Evolutionary conservation across 805 yeast genomes (phyloP), one percentile per base, ranked within the genome.

Genomic region (Starmerella sirachaensis): DNA sequence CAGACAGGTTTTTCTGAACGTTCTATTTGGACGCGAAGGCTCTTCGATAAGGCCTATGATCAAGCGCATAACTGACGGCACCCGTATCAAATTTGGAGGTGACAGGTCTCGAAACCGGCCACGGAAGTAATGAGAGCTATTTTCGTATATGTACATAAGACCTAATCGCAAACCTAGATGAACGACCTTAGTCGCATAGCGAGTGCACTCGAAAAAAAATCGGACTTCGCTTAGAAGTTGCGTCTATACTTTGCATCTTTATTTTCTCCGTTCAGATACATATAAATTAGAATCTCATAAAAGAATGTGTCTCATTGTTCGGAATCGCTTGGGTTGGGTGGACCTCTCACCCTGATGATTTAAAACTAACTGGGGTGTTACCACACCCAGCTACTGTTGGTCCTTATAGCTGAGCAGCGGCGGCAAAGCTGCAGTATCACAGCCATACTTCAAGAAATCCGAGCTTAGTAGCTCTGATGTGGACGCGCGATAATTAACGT

Each of bases 1-100:
- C 29, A 73, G 96, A 59, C 76, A 74, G 44, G 94, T 94, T 1
- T 86, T 91, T 49, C 62, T 75, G 39, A 77, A 76, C 37, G 94
- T 93, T 2, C 68, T 88, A 47, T 73, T 73, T 51, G 95, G 96
- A 50, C 81, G 80, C 56, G 97, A 88, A 64, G 96, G 96, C 37
- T 61, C 68, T 29, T 60, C 65, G 22, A 65, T 91, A 27, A 71
- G 83, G 54, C 68, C 69, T n/a, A 65, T 70, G 38, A 70, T 91
- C 26, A 69, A 70, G 23, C 73, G 85, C 52, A 63, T 88, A 22
- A 69, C 79, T 33, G 97, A 88, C 53, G 68, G 70, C 47, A 84
- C 98, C 5, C 72, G 72, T 41, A 68, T 88, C 65, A 79, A 81
- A 60, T 83, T 83, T 54, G 98, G 98, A 67, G 97, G 97, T 67